A percentile compares a stretch with the other conserved stretches of the same genome.
phyloP scores from a whole-genome alignment of 306 rosid species.

The Ormosia emarginata region DNA sequence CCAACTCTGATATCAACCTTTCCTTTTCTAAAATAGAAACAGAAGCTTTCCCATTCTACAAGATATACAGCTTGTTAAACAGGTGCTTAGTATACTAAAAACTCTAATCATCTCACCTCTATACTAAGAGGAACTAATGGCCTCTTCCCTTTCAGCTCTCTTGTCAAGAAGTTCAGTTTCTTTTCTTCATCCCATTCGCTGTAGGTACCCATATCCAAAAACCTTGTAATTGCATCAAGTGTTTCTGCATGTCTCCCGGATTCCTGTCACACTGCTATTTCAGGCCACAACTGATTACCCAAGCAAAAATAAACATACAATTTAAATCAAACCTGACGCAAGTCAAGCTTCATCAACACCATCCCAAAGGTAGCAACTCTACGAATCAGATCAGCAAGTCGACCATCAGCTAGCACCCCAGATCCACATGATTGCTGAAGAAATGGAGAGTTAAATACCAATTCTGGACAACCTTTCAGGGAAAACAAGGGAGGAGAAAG shows the following conservation, averaged over 20 bases:
- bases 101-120: conserved; percentile 43
- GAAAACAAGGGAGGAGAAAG: neutral
- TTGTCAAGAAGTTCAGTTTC: conserved; percentile 73
- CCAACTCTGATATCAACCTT: neutral
- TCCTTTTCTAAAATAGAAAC: neutral
- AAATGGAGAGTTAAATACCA: conserved; percentile 18
- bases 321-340: conserved; percentile 72
- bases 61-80: neutral
- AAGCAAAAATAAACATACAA: conserved; percentile 11
- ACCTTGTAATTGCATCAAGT: conserved; percentile 72
- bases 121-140: conserved; percentile 81
- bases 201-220: conserved; percentile 80
- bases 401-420: conserved; percentile 94
- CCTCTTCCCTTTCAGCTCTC: conserved; percentile 91
- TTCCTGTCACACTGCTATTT: conserved; percentile 55
- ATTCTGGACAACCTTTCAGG: neutral
- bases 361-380: conserved; percentile 63
- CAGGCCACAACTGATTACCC: neutral
- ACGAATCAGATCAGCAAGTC: conserved; percentile 89
- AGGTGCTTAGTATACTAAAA: neutral
- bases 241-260: conserved; percentile 92
- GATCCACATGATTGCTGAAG: conserved; percentile 90
- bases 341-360: conserved; percentile 92
- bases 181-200: conserved; percentile 98
- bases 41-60: neutral